phyloP scores from a whole-genome alignment of 768 basidiomycete species.

The Hydnomerulius pinastri region DNA sequence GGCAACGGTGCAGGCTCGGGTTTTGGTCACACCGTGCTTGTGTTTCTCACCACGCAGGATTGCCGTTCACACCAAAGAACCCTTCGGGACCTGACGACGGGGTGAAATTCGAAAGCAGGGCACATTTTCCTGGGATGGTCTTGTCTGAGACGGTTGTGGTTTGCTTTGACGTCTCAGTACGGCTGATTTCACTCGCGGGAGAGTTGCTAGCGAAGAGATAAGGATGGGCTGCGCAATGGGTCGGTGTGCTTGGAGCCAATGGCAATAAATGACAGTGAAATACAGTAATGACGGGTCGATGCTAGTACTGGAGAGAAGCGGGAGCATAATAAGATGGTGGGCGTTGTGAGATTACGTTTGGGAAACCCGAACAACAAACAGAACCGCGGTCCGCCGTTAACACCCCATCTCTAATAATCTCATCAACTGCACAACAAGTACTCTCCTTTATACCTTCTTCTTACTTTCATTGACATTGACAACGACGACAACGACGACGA shows the following conservation, averaged over 20 bases:
- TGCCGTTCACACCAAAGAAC: constrained; percentile 9
- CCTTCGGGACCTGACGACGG: constrained; percentile 2
- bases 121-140: neutral
- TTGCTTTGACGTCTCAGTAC: constrained; percentile 12
- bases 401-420: neutral
- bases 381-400: neutral
- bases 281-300: neutral
- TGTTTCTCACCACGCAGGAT: constrained; percentile 10
- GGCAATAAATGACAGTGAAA: neutral
- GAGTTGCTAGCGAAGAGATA: constrained; percentile 1
- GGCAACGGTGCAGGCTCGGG: neutral
- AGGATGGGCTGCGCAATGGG: neutral
- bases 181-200: constrained; percentile 5
- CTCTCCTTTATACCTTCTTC: constrained; percentile 18
- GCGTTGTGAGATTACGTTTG: constrained; percentile 14
- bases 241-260: neutral
- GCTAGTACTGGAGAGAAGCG: neutral
- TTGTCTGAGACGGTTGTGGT: neutral
- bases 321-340: neutral
- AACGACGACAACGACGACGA: constrained; percentile 11
- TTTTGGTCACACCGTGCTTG: neutral
- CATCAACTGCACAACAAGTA: constrained; percentile 19
- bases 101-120: neutral
- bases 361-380: neutral
- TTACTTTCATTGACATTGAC: neutral